Base-by-base conservation (phyloP, 768 basidiomycete genomes). In the Tulasnella sp. region DNA sequence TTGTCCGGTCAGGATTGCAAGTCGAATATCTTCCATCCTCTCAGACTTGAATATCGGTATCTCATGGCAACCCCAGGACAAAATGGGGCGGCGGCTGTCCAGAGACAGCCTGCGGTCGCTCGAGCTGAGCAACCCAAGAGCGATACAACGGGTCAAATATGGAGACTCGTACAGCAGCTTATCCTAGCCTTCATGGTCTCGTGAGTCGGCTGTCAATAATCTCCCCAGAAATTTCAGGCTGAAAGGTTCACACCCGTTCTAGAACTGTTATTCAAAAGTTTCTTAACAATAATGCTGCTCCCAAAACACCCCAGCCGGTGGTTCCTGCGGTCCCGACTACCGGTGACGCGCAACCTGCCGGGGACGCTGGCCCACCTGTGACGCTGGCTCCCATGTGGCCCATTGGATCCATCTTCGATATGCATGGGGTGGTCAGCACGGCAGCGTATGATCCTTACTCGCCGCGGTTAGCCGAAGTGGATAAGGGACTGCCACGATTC, bases 401-500 rank as follows among this genome's bases (percentile, higher is more conserved):
- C 4, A 23, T 56, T 26, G 54, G 54, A 32, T 21, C 54, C 7
- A 23, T 29, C 2, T 42, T 56, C 27, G 54, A 56, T 27, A 56
- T 56, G 42, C 43, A 56, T 29, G 55, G 41, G 24, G 38, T 42
- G n/a, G 55, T 56, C 23, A 56, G 10, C 41, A 56, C 55, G 10
- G 23, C 43, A n/a, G 38, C 34, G n/a, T 13, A 42, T 29, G 34
- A 38, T 38, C 34, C 34, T 38, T 38, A 38, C 34, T 38, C 34
- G 5, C 34, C 34, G 34, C 34, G 15, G 15, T 38, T 38, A 15
- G 34, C 34, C 34, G 15, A 15, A 15, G 34, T 38, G 15, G 34
- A 38, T 15, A 38, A 38, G 34, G 34, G 34, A 15, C 34, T 90
- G 38, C 87, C 87, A 4, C 76, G 77, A 62, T 83, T 89, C 62